Percentiles rank a stretch among this genome's conserved stretches.
Conservation (phyloP, 257 asterid genomes). For the Solanum virginianum region DNA sequence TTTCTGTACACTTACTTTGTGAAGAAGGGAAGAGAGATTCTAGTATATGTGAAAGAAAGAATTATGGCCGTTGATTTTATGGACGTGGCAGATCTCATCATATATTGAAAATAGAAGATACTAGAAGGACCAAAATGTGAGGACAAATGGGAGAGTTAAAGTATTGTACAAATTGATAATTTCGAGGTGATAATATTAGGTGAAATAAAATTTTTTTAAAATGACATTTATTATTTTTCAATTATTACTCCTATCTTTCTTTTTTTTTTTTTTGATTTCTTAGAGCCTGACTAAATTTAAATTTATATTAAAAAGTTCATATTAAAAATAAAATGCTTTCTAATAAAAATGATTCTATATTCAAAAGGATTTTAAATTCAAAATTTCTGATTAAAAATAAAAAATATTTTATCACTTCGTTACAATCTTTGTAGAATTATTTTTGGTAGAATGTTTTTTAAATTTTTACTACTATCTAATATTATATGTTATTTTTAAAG, state of each 20-base stretch:
- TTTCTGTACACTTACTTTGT: background rate
- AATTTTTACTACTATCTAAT: no score
- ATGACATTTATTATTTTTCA: background rate
- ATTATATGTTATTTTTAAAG: no score
- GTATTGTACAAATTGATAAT: background rate
- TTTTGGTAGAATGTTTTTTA: no score
- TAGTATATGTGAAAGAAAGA: background rate
- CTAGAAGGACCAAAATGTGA: background rate
- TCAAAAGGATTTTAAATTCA: no score
- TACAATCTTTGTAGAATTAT: no score
- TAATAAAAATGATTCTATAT: no score
- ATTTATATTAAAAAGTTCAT: rapidly evolving
- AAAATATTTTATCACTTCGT: no score
- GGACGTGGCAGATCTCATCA: background rate
- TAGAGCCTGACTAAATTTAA: no score
- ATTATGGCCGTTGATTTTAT: background rate
- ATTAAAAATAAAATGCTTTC: rapidly evolving
- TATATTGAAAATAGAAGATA: background rate
- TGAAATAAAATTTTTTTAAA: background rate
- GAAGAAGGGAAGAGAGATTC: background rate
- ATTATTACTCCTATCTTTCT: background rate
- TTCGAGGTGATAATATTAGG: background rate
- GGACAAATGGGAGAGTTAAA: background rate
- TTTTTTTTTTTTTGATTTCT: background rate
- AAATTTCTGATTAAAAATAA: no score